Evolutionary conservation across 2,329 filamentous ascomycete species (phyloP).

Genomic region (Sporothrix protearum): DNA sequence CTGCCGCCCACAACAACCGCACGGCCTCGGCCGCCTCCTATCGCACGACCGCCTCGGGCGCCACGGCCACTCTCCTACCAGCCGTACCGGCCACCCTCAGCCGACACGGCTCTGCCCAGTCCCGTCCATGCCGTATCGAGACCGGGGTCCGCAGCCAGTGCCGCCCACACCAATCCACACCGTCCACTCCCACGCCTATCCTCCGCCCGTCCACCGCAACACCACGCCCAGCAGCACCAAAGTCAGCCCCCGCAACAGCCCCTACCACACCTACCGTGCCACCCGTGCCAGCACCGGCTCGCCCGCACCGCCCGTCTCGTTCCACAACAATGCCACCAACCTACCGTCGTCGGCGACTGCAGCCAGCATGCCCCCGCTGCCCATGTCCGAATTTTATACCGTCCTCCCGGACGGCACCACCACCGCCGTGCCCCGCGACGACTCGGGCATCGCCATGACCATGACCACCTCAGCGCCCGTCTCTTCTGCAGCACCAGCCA

Average conservation of each 20-base stretch:
- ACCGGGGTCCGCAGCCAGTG: background rate
- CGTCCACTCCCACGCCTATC: background rate
- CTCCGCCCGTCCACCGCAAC: conserved; percentile 3
- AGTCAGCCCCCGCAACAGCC: conserved; percentile 1
- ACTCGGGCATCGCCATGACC: conserved; percentile 16
- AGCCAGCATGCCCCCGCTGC: background rate
- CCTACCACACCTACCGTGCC: conserved; percentile 17
- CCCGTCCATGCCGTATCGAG: background rate
- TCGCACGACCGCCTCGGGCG: background rate
- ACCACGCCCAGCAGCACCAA: background rate
- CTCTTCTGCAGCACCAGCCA: background rate
- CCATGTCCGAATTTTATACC: conserved; percentile 16
- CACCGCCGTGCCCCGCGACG: background rate
- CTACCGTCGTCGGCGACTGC: background rate
- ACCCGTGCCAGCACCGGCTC: conserved; percentile 15
- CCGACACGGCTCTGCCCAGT: background rate
- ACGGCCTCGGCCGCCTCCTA: conserved; percentile 1
- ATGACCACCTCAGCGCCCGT: background rate
- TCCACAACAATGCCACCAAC: conserved; percentile 12
- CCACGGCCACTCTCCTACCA: conserved; percentile 27
- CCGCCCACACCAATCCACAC: background rate
- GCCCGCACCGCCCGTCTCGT: conserved; percentile 22
- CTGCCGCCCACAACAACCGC: background rate
- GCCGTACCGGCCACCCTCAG: conserved; percentile 23
- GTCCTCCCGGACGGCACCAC: background rate